Evolutionary conservation across 768 basidiomycete species (phyloP).

Genomic region (Pisolithus marmoratus): DNA sequence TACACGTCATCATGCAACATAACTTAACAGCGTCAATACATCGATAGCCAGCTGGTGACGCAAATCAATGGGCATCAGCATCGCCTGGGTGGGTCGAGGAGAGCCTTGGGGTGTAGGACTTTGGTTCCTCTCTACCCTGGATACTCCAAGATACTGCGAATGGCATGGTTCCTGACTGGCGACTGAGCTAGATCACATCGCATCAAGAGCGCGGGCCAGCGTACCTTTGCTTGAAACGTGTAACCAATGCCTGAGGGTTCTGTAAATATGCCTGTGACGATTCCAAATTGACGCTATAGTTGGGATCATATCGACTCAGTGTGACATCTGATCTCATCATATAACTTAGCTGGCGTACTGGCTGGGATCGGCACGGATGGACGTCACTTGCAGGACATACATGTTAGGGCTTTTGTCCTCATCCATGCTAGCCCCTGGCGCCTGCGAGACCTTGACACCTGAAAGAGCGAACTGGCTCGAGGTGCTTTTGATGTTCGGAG

Average conservation of each 20-base stretch:
- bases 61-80: too few relatives aligned
- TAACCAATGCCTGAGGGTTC: constrained; percentile 45
- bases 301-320: constrained; percentile 5
- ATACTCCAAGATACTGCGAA: constrained; percentile 56
- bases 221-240: constrained; percentile 68
- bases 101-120: too few relatives aligned
- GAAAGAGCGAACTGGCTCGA: constrained; percentile 45
- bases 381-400: constrained; percentile 68
- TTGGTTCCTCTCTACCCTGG: constrained; percentile 21
- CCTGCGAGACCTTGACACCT: constrained; percentile 61
- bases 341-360: constrained; percentile 22
- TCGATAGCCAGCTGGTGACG: too few relatives aligned
- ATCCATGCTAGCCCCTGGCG: constrained; percentile 62
- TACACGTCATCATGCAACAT: too few relatives aligned
- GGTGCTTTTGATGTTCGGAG: constrained; percentile 48
- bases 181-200: constrained; percentile 7
- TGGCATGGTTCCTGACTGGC: constrained; percentile 40
- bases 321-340: neutral
- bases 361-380: constrained; percentile 36
- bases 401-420: constrained; percentile 59
- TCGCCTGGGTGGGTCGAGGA: too few relatives aligned
- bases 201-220: neutral
- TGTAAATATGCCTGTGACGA: constrained; percentile 24
- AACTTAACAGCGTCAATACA: too few relatives aligned
- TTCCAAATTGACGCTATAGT: constrained; percentile 13